Evolutionary conservation across 768 basidiomycete species (phyloP).

Genomic region (Basidioascus undulatus): DNA sequence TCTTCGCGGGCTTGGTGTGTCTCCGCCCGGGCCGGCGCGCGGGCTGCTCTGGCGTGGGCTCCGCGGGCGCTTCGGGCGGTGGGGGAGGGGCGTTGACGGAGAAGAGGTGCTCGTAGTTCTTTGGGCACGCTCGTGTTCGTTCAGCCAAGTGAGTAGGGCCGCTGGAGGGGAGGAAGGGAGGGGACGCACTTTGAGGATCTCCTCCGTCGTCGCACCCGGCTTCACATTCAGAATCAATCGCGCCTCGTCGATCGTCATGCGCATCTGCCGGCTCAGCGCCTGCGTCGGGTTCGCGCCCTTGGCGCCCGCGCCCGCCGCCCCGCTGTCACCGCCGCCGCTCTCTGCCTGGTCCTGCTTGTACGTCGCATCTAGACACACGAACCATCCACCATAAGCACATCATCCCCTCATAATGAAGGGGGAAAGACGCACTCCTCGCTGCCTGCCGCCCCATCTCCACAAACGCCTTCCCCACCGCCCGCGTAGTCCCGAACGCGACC

Average conservation of each 20-base stretch:
- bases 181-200: slow-evolving; percentile 41
- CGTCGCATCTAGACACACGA: neutral
- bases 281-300: slow-evolving; percentile 53
- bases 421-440: slow-evolving; percentile 46
- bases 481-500: slow-evolving; percentile 47
- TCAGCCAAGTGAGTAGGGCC: no score
- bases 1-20: slow-evolving; percentile 1
- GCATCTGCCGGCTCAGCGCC: slow-evolving; percentile 55
- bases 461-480: slow-evolving; percentile 78
- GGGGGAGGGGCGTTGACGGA: slow-evolving; percentile 60
- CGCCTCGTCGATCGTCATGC: slow-evolving; percentile 90
- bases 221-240: slow-evolving; percentile 75
- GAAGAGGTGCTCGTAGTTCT: slow-evolving; percentile 89
- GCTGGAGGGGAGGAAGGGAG: no score
- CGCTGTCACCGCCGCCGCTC: slow-evolving; percentile 35
- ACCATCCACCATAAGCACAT: slow-evolving; percentile 3
- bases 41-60: slow-evolving; percentile 22
- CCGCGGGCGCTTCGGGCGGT: slow-evolving; percentile 21
- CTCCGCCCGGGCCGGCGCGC: slow-evolving; percentile 15
- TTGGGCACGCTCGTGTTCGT: no score
- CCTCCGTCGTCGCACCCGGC: slow-evolving; percentile 41
- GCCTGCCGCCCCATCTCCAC: slow-evolving; percentile 76
- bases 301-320: slow-evolving; percentile 47
- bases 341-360: slow-evolving; percentile 1
- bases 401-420: neutral